Percentiles rank a stretch among this genome's conserved stretches.
Evolutionary conservation across 1,284 basidiomycete species (phyloP).

Genomic region (Malassezia equina): DNA sequence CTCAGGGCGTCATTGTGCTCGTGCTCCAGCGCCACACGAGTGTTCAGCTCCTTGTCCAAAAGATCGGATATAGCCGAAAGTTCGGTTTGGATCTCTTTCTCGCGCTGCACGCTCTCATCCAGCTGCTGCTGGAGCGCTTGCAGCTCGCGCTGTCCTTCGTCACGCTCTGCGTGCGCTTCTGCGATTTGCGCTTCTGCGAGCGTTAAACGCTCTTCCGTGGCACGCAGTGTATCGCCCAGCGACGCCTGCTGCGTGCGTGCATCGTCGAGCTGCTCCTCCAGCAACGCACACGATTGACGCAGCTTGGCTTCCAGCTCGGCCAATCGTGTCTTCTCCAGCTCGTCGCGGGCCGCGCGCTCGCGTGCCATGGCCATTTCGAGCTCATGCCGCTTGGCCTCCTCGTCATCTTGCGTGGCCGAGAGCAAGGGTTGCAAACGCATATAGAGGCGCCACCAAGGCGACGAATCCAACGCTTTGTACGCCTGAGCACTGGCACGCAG

Average conservation of each 20-base stretch:
- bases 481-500: slow-evolving; percentile 89
- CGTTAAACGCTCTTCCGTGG: slow-evolving; percentile 65
- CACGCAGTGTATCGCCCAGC: slow-evolving; percentile 66
- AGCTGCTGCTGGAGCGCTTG: slow-evolving; percentile 45
- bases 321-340: slow-evolving; percentile 35
- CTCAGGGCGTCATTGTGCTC: slow-evolving; percentile 49
- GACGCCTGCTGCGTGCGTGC: slow-evolving; percentile 65
- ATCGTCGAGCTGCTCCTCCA: slow-evolving; percentile 76
- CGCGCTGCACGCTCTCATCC: slow-evolving; percentile 17
- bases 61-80: slow-evolving; percentile 30
- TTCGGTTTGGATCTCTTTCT: slow-evolving; percentile 1
- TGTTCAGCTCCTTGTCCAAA: slow-evolving; percentile 31
- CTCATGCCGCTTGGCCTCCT: slow-evolving; percentile 79
- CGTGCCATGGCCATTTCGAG: slow-evolving; percentile 62
- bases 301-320: slow-evolving; percentile 49
- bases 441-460: slow-evolving; percentile 99
- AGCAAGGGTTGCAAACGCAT: slow-evolving; percentile 83
- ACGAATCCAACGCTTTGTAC: slow-evolving; percentile 70
- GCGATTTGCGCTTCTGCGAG: slow-evolving; percentile 62
- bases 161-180: slow-evolving; percentile 70
- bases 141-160: slow-evolving; percentile 64
- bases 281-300: slow-evolving; percentile 68
- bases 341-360: slow-evolving; percentile 42
- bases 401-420: slow-evolving; percentile 82
- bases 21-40: slow-evolving; percentile 17